phyloP scores from a whole-genome alignment of 768 basidiomycete species.

The Pseudohyphozyma bogoriensis region DNA sequence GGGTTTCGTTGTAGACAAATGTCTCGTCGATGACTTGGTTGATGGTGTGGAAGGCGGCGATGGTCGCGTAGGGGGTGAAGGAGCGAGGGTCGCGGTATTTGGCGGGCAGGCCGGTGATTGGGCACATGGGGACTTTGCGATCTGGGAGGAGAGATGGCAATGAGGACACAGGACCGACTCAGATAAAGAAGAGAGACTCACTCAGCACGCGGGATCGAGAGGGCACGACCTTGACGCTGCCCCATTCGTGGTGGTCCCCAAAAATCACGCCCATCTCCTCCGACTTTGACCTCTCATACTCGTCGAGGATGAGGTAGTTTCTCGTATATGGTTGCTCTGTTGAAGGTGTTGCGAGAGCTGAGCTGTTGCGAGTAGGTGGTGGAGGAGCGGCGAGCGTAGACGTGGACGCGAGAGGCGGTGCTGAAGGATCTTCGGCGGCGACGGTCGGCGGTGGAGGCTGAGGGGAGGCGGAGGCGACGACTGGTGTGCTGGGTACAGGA shows the following conservation, averaged over 20 bases:
- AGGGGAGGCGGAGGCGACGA: too few relatives aligned
- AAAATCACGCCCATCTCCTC: conserved; percentile 75
- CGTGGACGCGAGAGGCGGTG: neutral
- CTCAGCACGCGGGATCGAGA: conserved; percentile 8
- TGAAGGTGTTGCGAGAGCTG: neutral
- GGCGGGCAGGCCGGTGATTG: conserved; percentile 67
- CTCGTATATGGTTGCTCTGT: neutral
- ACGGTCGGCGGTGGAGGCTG: too few relatives aligned
- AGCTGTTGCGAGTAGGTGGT: neutral
- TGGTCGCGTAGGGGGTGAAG: conserved; percentile 47
- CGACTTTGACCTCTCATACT: conserved; percentile 43
- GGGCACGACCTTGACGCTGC: neutral
- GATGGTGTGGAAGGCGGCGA: conserved; percentile 41
- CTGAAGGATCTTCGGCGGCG: too few relatives aligned
- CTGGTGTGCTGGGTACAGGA: too few relatives aligned
- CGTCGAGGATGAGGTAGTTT: conserved; percentile 20
- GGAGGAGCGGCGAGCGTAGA: neutral
- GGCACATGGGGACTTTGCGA: conserved; percentile 57
- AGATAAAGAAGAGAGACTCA: conserved; percentile 7
- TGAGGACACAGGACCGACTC: neutral
- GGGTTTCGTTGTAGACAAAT: conserved; percentile 51
- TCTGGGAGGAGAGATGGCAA: conserved; percentile 40
- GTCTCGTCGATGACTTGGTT: conserved; percentile 50
- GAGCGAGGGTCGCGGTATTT: conserved; percentile 74
- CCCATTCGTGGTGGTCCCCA: conserved; percentile 50